These are phyloP conservation scores for Russula earlei DNA, from an alignment of 768 basidiomycete genomes.

Conservation along the genomic window DNA sequence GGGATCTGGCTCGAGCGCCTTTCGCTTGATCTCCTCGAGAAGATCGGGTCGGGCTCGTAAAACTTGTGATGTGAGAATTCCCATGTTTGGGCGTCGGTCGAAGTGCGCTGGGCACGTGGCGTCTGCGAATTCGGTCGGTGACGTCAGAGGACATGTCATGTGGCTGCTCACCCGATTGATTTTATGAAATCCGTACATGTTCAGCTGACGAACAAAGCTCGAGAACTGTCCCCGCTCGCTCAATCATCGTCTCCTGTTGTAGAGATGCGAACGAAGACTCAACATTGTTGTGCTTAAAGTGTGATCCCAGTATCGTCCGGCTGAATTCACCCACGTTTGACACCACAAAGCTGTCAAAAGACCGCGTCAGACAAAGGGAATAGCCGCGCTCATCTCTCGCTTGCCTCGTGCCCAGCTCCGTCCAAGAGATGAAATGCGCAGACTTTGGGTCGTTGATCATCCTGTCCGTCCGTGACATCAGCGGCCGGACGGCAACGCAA, in stretches of 20 bases:
- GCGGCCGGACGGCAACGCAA: neutral
- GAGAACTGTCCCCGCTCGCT: slow-evolving; percentile 65
- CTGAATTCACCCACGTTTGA: slow-evolving; percentile 83
- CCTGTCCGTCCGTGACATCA: too few relatives aligned
- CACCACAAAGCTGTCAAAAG: slow-evolving; percentile 54
- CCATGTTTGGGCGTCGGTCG: slow-evolving; percentile 76
- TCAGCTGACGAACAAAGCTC: slow-evolving; percentile 88
- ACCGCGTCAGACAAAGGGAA: too few relatives aligned
- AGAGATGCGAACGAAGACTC: slow-evolving; percentile 21
- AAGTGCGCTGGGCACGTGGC: slow-evolving; percentile 73
- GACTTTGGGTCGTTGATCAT: slow-evolving; percentile 84
- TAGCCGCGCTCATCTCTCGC: neutral
- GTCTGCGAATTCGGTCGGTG: slow-evolving; percentile 53
- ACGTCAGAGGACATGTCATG: slow-evolving; percentile 7
- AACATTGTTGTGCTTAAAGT: slow-evolving; percentile 89
- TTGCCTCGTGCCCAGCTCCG: slow-evolving; percentile 63
- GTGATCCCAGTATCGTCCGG: slow-evolving; percentile 71
- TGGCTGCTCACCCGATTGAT: slow-evolving; percentile 62
- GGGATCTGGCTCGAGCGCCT: slow-evolving; percentile 74
- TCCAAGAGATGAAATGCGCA: slow-evolving; percentile 74
- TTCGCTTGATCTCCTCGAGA: slow-evolving; percentile 79
- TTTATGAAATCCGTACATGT: slow-evolving; percentile 97
- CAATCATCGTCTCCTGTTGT: too few relatives aligned
- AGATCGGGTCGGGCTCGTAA: slow-evolving; percentile 71
- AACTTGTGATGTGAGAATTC: slow-evolving; percentile 87